phyloP scores from a whole-genome alignment of 2,329 filamentous ascomycete species.

The Trichoderma sp. region DNA sequence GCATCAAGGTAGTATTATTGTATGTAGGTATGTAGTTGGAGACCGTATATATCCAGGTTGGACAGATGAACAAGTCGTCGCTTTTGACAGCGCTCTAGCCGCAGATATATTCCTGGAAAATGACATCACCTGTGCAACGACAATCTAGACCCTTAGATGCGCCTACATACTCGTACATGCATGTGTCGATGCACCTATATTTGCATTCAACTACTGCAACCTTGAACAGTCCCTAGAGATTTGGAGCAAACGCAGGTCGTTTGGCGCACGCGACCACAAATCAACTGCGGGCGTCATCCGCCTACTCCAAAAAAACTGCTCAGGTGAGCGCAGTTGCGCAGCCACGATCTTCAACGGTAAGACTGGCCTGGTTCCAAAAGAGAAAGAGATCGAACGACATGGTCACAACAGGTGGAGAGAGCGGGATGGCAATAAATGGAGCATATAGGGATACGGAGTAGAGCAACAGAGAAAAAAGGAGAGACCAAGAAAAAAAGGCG shows the following conservation, averaged over 20 bases:
- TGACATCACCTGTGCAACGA: slow-evolving; percentile 2
- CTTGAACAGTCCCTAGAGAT: background rate
- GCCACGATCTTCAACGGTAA: background rate
- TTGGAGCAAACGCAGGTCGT: background rate
- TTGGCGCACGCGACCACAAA: slow-evolving; percentile 12
- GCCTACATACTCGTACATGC: background rate
- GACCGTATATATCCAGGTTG: background rate
- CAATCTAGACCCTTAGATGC: background rate
- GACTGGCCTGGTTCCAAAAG: background rate
- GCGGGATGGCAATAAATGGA: background rate
- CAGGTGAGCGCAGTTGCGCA: slow-evolving; percentile 14
- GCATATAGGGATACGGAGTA: background rate
- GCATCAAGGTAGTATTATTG: background rate
- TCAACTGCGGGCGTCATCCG: slow-evolving; percentile 10
- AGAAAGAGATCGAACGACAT: background rate
- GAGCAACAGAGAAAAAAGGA: background rate
- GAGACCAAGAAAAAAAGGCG: background rate
- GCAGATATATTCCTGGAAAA: background rate
- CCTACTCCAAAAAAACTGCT: background rate
- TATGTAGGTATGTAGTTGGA: background rate
- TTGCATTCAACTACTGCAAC: background rate
- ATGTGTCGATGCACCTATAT: background rate
- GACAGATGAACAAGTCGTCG: background rate
- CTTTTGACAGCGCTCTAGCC: background rate
- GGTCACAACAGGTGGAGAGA: background rate